phyloP scores from a whole-genome alignment of 768 basidiomycete species.

The Coprinopsis cinerea region DNA sequence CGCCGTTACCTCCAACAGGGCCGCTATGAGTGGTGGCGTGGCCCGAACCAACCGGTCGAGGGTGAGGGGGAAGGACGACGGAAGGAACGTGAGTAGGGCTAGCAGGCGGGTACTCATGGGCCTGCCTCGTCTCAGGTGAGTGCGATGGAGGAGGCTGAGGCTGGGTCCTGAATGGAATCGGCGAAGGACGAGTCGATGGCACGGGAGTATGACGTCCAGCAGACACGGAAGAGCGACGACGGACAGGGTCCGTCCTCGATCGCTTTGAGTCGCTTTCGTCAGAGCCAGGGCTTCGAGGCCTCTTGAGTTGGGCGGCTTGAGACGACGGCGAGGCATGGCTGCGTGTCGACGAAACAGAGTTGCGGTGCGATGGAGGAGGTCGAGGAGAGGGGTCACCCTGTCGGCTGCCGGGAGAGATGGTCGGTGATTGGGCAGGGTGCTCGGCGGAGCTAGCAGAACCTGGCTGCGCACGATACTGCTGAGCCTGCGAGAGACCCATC shows the following conservation, averaged over 20 bases:
- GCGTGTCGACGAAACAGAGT: slow-evolving; percentile 61
- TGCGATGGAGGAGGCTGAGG: slow-evolving; percentile 41
- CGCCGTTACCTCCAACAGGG: background rate
- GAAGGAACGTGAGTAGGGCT: slow-evolving; percentile 39
- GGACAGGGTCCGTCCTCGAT: slow-evolving; percentile 48
- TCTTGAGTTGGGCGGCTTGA: slow-evolving; percentile 46
- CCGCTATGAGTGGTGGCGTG: slow-evolving; percentile 26
- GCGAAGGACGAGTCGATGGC: slow-evolving; percentile 60
- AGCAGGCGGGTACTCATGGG: slow-evolving; percentile 19
- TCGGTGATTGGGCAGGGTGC: slow-evolving; percentile 48
- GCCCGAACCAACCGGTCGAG: slow-evolving; percentile 60
- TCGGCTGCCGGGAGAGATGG: slow-evolving; percentile 52
- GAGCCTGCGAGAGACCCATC: slow-evolving; percentile 57
- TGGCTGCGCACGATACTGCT: slow-evolving; percentile 25
- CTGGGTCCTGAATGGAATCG: slow-evolving; percentile 69
- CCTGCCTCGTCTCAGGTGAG: slow-evolving; percentile 61
- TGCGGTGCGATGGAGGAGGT: slow-evolving; percentile 50
- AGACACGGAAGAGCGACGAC: slow-evolving; percentile 49
- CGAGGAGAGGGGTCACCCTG: slow-evolving; percentile 45
- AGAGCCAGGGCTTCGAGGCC: slow-evolving; percentile 61
- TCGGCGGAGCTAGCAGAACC: slow-evolving; percentile 25
- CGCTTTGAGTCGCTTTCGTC: slow-evolving; percentile 62
- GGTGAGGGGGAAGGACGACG: slow-evolving; percentile 61
- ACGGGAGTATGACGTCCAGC: slow-evolving; percentile 48
- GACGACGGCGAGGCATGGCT: slow-evolving; percentile 60